Evolutionary conservation across 2,329 filamentous ascomycete species (phyloP).

Genomic region (Pestalotiopsis fici): DNA sequence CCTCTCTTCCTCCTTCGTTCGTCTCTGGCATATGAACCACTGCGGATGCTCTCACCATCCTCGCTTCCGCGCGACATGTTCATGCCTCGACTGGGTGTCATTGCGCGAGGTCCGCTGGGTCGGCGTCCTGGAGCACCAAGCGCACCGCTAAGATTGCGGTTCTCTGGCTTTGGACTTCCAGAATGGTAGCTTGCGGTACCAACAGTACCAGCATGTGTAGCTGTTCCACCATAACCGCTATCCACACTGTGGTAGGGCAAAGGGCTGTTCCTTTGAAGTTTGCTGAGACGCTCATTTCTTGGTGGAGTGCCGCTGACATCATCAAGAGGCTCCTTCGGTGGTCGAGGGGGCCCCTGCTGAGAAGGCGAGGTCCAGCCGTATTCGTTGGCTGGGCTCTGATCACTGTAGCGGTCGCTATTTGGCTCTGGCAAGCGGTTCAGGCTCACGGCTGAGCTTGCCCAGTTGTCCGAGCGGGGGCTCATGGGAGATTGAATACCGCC

Average conservation of each 20-base stretch:
- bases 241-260: conserved; percentile 58
- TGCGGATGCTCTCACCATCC: conserved; percentile 39
- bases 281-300: conserved; percentile 48
- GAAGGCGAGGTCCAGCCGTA: conserved; percentile 43
- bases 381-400: conserved; percentile 46
- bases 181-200: conserved; percentile 43
- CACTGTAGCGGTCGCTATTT: conserved; percentile 50
- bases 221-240: conserved; percentile 53
- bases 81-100: conserved; percentile 56
- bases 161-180: conserved; percentile 56
- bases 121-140: conserved; percentile 52
- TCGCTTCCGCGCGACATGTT: conserved; percentile 37
- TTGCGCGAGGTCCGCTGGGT: conserved; percentile 60
- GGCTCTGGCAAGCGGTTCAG: conserved; percentile 52
- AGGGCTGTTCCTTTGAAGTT: conserved; percentile 55
- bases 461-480: conserved; percentile 63
- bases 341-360: conserved; percentile 52
- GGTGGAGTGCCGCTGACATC: conserved; percentile 41
- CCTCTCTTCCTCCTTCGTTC: conserved; percentile 59
- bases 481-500: conserved; percentile 47
- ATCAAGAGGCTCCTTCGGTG: conserved; percentile 64
- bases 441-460: conserved; percentile 62
- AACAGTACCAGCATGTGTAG: conserved; percentile 36
- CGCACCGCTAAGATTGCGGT: conserved; percentile 56
- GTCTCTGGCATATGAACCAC: conserved; percentile 10